Conservation (phyloP, 345 rosid species). For the Syzygium oleosum region DNA sequence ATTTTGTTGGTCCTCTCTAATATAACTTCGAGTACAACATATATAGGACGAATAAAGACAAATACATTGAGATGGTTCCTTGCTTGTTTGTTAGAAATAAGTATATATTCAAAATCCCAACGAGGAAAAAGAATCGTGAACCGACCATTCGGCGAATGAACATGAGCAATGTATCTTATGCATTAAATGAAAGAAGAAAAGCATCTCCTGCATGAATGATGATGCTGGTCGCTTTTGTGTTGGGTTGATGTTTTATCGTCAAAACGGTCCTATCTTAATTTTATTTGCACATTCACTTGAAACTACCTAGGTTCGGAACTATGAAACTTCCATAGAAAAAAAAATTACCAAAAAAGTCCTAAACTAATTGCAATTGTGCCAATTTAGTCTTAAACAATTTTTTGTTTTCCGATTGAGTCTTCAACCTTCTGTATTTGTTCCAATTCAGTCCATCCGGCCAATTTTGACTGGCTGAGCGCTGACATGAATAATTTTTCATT, state of each 20-base stretch:
- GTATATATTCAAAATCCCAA: neutral
- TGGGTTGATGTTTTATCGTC: neutral
- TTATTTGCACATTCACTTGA: too few species aligned
- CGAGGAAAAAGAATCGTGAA: accelerated
- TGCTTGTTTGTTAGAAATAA: neutral
- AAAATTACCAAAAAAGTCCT: too few species aligned
- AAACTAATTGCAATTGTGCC: too few species aligned
- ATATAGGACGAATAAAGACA: accelerated
- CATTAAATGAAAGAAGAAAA: neutral
- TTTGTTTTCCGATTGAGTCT: too few species aligned
- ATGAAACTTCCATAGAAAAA: too few species aligned
- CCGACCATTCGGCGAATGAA: neutral
- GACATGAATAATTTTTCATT: too few species aligned
- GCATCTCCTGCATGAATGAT: neutral
- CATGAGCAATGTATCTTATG: accelerated
- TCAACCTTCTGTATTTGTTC: too few species aligned
- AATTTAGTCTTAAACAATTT: too few species aligned
- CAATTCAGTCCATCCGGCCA: too few species aligned
- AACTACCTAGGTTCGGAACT: accelerated
- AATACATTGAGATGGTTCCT: neutral
- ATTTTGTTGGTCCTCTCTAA: accelerated
- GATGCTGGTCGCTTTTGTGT: neutral
- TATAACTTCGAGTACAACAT: neutral
- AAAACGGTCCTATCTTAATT: accelerated
- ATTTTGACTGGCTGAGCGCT: too few species aligned